Evolutionary conservation across 768 basidiomycete species (phyloP).

Genomic region (Podaxis sp.): DNA sequence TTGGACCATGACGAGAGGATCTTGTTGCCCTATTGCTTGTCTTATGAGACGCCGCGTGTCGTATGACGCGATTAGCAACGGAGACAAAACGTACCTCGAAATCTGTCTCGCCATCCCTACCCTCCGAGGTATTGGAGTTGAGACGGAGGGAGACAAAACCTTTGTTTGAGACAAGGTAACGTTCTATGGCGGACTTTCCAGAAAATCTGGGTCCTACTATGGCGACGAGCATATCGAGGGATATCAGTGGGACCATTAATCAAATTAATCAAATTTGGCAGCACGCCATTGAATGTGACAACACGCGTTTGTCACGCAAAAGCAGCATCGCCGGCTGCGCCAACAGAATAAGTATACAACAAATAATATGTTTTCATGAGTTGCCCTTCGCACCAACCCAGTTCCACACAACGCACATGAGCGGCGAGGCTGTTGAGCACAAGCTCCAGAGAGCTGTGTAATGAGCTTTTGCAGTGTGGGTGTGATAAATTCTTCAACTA

Average conservation of each 20-base stretch:
- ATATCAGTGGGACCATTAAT: neutral
- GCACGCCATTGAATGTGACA: slow-evolving; percentile 13
- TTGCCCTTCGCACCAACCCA: neutral
- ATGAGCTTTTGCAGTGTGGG: neutral
- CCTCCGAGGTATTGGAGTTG: slow-evolving; percentile 7
- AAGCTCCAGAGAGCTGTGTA: neutral
- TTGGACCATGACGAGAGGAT: slow-evolving; percentile 11
- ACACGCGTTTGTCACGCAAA: neutral
- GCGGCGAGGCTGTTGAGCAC: neutral
- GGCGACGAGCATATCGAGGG: slow-evolving; percentile 57
- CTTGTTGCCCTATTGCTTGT: slow-evolving; percentile 3
- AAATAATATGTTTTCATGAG: neutral
- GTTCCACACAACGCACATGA: neutral
- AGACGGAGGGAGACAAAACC: slow-evolving; percentile 55
- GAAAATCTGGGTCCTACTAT: slow-evolving; percentile 62
- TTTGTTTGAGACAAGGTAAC: slow-evolving; percentile 57
- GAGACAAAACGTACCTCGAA: slow-evolving; percentile 7
- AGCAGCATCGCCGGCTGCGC: neutral
- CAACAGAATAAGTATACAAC: neutral
- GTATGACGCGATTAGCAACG: neutral
- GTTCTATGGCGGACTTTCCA: slow-evolving; percentile 58
- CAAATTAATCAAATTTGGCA: neutral
- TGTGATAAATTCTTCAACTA: neutral
- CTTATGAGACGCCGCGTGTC: slow-evolving; percentile 8
- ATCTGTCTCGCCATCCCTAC: neutral